Base-by-base conservation (phyloP, 441 rosid genomes). In the Melastoma candidum region DNA sequence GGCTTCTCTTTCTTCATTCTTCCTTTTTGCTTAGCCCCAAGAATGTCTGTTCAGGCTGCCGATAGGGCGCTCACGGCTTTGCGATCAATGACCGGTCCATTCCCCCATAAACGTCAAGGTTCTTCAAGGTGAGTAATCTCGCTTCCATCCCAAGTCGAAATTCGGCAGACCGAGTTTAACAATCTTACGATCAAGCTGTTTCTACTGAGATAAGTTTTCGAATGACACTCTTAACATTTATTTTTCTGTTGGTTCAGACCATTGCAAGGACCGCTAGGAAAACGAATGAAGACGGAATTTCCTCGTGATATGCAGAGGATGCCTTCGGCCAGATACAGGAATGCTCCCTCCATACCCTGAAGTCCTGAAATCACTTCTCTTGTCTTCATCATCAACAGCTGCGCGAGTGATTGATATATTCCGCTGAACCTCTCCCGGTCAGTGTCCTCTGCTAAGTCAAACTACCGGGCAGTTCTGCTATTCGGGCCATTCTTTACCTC, bases 231-330 rank as follows among this genome's bases (percentile, higher is more conserved):
- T 17, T 44, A 24, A 53, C 60, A 60, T 64, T 63, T 36, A 54
- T 53, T 52, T 41, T 17, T 39, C 46, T 52, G 61, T 26, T 55
- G 63, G 36, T 55, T 11, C 47, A 87, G 96, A 75, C 64, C 79
- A 27, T 69, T 74, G 66, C 88, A 70, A 26, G 95, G 85, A 65
- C 75, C 82, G 79, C 32, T 83, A 43, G 71, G 65, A 64, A 94
- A 94, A 76, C 95, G 95, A 10, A 57, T 73, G n/a, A 90, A 84
- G 78, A 82, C 81, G 7, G 92, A 82, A 54, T 85, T 80, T 66
- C 77, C 81, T 11, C 71, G 94, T 58, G 79, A 64, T 54, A 36
- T 74, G 63, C 94, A 78, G 60, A 78, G 92, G 64, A 79, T 80
- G 78, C 74, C 97, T 48, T 81, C 96, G 50, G 80, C 85, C 56